Percentiles rank a stretch among this genome's conserved stretches.
These are phyloP conservation scores for Neoscytalidium dimidiatum DNA, from an alignment of 2,329 filamentous ascomycete species.

Conservation along the genomic window DNA sequence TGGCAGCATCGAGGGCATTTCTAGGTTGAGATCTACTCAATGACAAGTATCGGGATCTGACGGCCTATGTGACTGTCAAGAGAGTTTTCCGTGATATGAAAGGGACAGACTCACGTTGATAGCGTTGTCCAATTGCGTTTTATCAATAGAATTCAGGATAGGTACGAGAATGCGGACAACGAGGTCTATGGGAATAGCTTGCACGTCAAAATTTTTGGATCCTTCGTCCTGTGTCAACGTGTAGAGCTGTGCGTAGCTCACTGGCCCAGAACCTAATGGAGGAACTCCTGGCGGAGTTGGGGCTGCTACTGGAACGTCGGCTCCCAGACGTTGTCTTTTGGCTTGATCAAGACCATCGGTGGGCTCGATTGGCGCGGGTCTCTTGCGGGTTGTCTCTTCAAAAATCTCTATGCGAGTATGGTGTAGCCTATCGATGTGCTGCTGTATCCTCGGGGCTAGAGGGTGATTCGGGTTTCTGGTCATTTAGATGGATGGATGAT, in stretches of 20 bases:
- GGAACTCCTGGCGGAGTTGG: conserved; percentile 59
- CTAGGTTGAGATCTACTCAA: conserved; percentile 35
- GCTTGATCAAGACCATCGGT: conserved; percentile 70
- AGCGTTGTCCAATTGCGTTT: conserved; percentile 68
- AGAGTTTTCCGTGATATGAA: neutral
- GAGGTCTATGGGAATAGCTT: conserved; percentile 72
- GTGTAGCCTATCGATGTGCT: conserved; percentile 80
- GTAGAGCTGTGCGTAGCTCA: conserved; percentile 81
- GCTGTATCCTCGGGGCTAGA: conserved; percentile 75
- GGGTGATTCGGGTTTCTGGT: conserved; percentile 77
- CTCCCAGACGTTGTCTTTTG: conserved; percentile 77
- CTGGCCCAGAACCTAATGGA: conserved; percentile 71
- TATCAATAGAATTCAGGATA: conserved; percentile 72
- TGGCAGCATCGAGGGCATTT: conserved; percentile 30
- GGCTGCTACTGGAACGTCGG: conserved; percentile 49
- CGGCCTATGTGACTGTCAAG: conserved; percentile 31
- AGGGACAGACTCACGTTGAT: conserved; percentile 61
- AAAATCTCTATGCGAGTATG: conserved; percentile 76
- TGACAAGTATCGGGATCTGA: conserved; percentile 44
- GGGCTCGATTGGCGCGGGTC: conserved; percentile 69
- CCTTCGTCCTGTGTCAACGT: conserved; percentile 77
- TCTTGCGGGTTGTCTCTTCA: conserved; percentile 78
- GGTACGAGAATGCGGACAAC: conserved; percentile 81
- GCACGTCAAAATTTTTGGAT: conserved; percentile 79
- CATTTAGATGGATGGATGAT: neutral